These are phyloP conservation scores for Penicillium riverlandense DNA, from an alignment of 495 filamentous ascomycete genomes.

Conservation along the genomic window DNA sequence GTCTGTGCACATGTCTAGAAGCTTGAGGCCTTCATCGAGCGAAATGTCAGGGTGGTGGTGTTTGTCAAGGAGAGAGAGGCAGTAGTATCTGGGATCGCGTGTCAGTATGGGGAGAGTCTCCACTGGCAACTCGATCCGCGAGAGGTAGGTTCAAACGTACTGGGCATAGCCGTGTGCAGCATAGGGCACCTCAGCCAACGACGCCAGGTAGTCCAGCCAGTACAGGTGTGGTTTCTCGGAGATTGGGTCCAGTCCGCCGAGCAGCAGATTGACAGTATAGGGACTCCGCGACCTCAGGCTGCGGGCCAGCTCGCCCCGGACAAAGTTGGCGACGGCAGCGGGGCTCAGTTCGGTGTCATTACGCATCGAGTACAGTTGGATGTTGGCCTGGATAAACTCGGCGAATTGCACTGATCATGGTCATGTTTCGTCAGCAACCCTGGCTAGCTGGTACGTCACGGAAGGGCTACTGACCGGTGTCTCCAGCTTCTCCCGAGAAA, in stretches of 20 bases:
- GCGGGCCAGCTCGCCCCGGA: constrained; percentile 83
- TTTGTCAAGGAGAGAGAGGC: constrained; percentile 92
- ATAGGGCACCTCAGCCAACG: constrained; percentile 81
- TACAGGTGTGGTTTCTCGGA: constrained; percentile 81
- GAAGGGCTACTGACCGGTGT: constrained; percentile 62
- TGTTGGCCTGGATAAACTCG: constrained; percentile 97
- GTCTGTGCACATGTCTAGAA: constrained; percentile 89
- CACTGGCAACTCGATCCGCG: neutral
- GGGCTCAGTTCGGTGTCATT: constrained; percentile 88
- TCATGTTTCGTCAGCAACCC: constrained; percentile 7
- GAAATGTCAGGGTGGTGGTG: constrained; percentile 92
- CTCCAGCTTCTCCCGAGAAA: constrained; percentile 93
- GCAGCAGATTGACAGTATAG: constrained; percentile 90
- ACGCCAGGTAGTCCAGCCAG: constrained; percentile 96
- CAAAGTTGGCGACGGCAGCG: constrained; percentile 81
- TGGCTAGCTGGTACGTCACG: neutral
- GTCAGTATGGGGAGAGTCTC: constrained; percentile 12
- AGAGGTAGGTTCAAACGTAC: constrained; percentile 43
- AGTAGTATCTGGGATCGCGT: constrained; percentile 65
- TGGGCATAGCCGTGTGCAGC: constrained; percentile 98
- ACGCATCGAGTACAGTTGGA: constrained; percentile 96
- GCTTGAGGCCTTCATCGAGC: constrained; percentile 79
- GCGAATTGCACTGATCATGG: constrained; percentile 81
- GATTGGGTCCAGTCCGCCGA: constrained; percentile 87
- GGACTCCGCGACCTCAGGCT: constrained; percentile 86